These are phyloP conservation scores for Clavispora phyllophila DNA, from an alignment of 805 yeast species.

Conservation along the genomic window DNA sequence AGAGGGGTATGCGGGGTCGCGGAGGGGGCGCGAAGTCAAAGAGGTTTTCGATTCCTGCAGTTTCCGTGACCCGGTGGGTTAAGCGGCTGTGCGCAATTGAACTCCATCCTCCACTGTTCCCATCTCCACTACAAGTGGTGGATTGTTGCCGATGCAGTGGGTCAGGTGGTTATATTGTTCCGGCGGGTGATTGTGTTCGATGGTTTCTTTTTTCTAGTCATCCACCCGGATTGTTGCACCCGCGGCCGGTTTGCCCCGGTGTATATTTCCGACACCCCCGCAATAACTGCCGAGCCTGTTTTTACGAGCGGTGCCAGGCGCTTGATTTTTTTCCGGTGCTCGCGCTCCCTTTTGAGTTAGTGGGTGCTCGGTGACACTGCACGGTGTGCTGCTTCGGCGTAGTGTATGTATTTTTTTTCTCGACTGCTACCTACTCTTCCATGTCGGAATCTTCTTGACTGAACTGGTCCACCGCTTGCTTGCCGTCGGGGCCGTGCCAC, in stretches of 20 bases:
- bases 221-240: no score
- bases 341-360: no score
- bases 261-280: background rate
- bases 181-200: background rate
- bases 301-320: background rate
- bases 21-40: background rate
- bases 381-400: background rate
- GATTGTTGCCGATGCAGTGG: background rate
- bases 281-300: background rate
- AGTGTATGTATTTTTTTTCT: background rate
- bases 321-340: background rate
- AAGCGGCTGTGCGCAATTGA: background rate
- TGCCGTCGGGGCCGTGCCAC: slow-evolving; percentile 13
- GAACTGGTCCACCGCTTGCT: background rate
- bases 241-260: no score
- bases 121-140: background rate
- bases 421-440: slow-evolving; percentile 11
- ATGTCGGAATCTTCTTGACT: slow-evolving; percentile 10
- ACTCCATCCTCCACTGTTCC: background rate
- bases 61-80: background rate
- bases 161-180: background rate
- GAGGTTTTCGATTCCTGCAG: slow-evolving; percentile 1
- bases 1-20: background rate
- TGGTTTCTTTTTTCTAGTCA: no score
- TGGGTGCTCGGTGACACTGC: no score